phyloP scores from a whole-genome alignment of 1,284 basidiomycete species.

The Garcileccinum viscosum region DNA sequence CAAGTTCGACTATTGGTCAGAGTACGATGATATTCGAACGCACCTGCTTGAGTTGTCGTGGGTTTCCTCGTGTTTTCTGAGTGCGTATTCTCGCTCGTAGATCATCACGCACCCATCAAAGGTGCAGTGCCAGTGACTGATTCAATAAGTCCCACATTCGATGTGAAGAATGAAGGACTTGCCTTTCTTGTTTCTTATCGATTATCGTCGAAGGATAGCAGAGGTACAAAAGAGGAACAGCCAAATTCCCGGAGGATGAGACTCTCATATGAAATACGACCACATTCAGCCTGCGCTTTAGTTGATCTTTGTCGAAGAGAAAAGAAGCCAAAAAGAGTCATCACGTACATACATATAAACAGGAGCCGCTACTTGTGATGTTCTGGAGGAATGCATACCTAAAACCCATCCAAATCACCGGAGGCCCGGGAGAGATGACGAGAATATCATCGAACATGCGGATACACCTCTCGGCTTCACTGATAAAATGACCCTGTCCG shows the following conservation, averaged over 20 bases:
- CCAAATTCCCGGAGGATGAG: not conserved
- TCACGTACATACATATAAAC: no score
- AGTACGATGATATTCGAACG: not conserved
- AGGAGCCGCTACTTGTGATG: no score
- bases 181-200: conserved; percentile 19
- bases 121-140: conserved; percentile 25
- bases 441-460: not conserved
- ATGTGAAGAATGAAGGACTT: not conserved
- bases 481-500: not conserved
- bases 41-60: conserved; percentile 27
- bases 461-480: not conserved
- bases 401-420: not conserved
- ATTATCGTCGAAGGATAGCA: not conserved
- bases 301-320: no score
- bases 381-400: not conserved
- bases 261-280: no score
- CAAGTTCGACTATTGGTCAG: not conserved
- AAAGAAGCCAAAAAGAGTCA: no score
- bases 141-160: conserved; percentile 2
- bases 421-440: not conserved
- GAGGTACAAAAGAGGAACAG: not conserved
- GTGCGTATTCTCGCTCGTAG: conserved; percentile 26
- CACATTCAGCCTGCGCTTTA: no score
- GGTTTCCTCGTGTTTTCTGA: conserved; percentile 29
- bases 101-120: conserved; percentile 13